Evolutionary conservation across 768 basidiomycete species (phyloP).

Genomic region (Pseudohyphozyma bogoriensis): DNA sequence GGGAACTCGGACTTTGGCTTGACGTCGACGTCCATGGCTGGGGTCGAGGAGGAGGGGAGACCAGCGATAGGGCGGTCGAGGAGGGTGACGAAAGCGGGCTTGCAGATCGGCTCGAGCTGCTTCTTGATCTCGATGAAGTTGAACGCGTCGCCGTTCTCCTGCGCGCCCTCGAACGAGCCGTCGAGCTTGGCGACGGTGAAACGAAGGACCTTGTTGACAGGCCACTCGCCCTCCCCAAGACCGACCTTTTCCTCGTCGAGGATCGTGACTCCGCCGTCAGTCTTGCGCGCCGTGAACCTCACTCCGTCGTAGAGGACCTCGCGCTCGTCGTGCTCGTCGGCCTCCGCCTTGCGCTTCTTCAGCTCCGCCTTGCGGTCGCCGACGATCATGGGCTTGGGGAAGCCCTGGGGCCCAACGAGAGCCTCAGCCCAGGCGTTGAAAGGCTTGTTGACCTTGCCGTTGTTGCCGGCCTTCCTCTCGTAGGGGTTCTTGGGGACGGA

Average conservation of each 20-base stretch:
- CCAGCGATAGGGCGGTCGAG: slow-evolving; percentile 44
- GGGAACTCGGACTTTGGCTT: slow-evolving; percentile 19
- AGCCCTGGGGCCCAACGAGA: slow-evolving; percentile 21
- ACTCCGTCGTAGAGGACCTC: slow-evolving; percentile 28
- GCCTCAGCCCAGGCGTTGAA: slow-evolving; percentile 29
- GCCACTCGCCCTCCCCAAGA: slow-evolving; percentile 39
- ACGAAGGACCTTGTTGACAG: slow-evolving; percentile 49
- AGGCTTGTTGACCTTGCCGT: slow-evolving; percentile 9
- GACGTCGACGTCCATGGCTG: background rate
- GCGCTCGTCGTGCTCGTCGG: slow-evolving; percentile 29
- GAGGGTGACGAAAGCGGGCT: slow-evolving; percentile 14
- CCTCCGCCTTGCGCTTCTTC: slow-evolving; percentile 45
- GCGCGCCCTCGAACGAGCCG: slow-evolving; percentile 2
- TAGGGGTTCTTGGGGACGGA: slow-evolving; percentile 41
- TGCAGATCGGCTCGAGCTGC: slow-evolving; percentile 19
- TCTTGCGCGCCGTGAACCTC: slow-evolving; percentile 15
- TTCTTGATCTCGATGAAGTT: slow-evolving; percentile 56
- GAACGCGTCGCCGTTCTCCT: slow-evolving; percentile 45
- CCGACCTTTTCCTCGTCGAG: slow-evolving; percentile 24
- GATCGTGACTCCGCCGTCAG: slow-evolving; percentile 19
- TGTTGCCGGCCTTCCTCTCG: too few relatives aligned
- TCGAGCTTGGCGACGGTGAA: slow-evolving; percentile 40
- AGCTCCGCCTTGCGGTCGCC: slow-evolving; percentile 63
- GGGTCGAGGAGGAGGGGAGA: slow-evolving; percentile 44
- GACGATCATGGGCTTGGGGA: slow-evolving; percentile 17